A percentile compares a stretch with the other conserved stretches of the same genome.
Conservation (phyloP, 2,329 filamentous ascomycete genomes). For the Alternaria panax region DNA sequence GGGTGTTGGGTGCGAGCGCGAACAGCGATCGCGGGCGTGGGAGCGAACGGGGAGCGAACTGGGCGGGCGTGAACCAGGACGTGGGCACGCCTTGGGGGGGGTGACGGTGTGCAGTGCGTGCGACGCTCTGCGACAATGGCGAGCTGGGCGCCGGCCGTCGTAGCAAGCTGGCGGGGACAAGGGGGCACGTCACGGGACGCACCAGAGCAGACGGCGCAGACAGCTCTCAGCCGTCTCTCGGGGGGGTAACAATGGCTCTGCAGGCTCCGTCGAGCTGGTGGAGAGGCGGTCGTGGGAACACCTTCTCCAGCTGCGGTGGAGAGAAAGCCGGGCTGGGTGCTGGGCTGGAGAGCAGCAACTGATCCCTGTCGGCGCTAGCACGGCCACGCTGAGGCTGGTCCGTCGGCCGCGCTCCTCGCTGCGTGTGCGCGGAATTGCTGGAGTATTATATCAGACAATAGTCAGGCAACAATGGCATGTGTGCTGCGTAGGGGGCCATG, state of each 20-base stretch:
- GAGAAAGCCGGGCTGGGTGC: slow-evolving; percentile 18
- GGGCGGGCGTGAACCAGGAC: slow-evolving; percentile 2
- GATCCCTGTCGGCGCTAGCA: slow-evolving; percentile 24
- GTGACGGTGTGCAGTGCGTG: slow-evolving; percentile 8
- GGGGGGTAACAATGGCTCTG: slow-evolving; percentile 24
- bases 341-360: slow-evolving; percentile 18
- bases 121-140: slow-evolving; percentile 23
- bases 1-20: slow-evolving; percentile 12
- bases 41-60: slow-evolving; percentile 1
- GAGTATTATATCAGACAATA: neutral
- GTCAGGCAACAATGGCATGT: neutral
- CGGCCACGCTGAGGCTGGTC: slow-evolving; percentile 9
- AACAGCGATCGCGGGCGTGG: slow-evolving; percentile 14
- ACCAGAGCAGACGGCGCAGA: slow-evolving; percentile 11
- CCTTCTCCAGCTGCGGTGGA: slow-evolving; percentile 16
- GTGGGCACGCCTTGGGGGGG: neutral
- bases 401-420: neutral
- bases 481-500: neutral
- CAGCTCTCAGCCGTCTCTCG: slow-evolving; percentile 14
- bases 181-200: slow-evolving; percentile 5
- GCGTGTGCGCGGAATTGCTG: neutral
- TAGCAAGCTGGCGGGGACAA: slow-evolving; percentile 25
- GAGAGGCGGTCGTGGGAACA: slow-evolving; percentile 17
- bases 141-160: slow-evolving; percentile 20
- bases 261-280: slow-evolving; percentile 15